These are phyloP conservation scores for Cladochytrium replicatum DNA, from an alignment of 192 early-diverging fungal genomes.

Conservation along the genomic window DNA sequence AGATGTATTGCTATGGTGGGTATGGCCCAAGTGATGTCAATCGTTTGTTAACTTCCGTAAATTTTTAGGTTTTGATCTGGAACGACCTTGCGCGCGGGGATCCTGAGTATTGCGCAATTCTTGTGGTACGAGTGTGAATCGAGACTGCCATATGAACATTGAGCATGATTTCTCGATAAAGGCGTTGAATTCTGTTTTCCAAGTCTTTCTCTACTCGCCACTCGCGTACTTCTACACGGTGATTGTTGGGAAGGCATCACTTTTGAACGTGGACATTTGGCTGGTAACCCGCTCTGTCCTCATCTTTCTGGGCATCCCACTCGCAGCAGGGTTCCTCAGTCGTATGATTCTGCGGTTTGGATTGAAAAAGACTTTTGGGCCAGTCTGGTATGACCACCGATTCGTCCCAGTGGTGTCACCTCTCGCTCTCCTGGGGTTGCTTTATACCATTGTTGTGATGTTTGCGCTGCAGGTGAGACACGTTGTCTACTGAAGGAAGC, in stretches of 20 bases:
- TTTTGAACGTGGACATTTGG: conserved; percentile 43
- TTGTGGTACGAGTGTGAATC: too few species aligned
- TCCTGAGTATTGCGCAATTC: conserved; percentile 54
- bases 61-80: conserved; percentile 68
- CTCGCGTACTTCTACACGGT: conserved; percentile 47
- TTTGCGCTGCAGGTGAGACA: conserved; percentile 41
- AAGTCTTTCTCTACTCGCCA: conserved; percentile 52
- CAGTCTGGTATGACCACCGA: conserved; percentile 41
- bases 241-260: conserved; percentile 30
- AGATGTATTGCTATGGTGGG: conserved; percentile 77
- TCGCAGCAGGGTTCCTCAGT: conserved; percentile 48
- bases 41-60: too few species aligned
- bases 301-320: conserved; percentile 59
- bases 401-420: conserved; percentile 50
- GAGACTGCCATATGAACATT: too few species aligned
- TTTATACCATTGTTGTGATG: conserved; percentile 63
- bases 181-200: conserved; percentile 60
- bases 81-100: conserved; percentile 58
- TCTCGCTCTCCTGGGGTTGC: conserved; percentile 42
- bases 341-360: conserved; percentile 24
- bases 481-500: conserved; percentile 1
- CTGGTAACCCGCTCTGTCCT: conserved; percentile 37
- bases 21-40: too few species aligned
- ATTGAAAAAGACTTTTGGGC: conserved; percentile 7
- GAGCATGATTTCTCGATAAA: too few species aligned